These are phyloP conservation scores for Sutorius eximius DNA, from an alignment of 1,284 basidiomycete species.

Conservation along the genomic window DNA sequence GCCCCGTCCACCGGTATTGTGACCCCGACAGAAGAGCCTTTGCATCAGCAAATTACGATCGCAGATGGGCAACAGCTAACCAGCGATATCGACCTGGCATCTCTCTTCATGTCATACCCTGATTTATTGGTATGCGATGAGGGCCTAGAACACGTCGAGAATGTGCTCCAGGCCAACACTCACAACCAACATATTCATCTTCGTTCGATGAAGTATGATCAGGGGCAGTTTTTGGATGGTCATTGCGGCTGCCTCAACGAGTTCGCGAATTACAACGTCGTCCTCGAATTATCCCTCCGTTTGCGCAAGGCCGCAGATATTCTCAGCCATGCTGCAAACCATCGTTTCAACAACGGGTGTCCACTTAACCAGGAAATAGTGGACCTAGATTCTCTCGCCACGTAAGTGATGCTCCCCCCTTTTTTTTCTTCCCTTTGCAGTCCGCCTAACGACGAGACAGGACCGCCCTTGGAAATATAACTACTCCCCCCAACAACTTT, in stretches of 20 bases:
- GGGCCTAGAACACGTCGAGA: slow-evolving; percentile 12
- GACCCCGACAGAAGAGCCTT: slow-evolving; percentile 42
- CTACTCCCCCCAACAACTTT: slow-evolving; percentile 28
- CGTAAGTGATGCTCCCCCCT: slow-evolving; percentile 42
- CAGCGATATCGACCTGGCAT: slow-evolving; percentile 40
- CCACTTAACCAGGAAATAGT: slow-evolving; percentile 51
- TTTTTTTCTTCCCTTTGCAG: background rate
- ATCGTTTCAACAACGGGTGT: slow-evolving; percentile 47
- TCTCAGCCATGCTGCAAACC: slow-evolving; percentile 50
- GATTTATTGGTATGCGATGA: slow-evolving; percentile 28
- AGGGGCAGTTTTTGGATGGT: slow-evolving; percentile 22
- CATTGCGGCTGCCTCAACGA: slow-evolving; percentile 63
- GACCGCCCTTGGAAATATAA: slow-evolving; percentile 39
- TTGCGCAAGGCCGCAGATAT: slow-evolving; percentile 58
- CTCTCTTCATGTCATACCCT: slow-evolving; percentile 43
- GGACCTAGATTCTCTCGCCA: slow-evolving; percentile 57
- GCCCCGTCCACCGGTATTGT: slow-evolving; percentile 43
- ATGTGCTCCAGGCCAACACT: background rate
- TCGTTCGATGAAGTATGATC: slow-evolving; percentile 16
- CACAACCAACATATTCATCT: slow-evolving; percentile 9
- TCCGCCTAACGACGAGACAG: slow-evolving; percentile 24
- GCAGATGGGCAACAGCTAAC: slow-evolving; percentile 29
- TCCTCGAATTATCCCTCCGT: slow-evolving; percentile 62
- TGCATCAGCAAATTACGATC: slow-evolving; percentile 32
- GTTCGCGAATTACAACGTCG: slow-evolving; percentile 49